A percentile compares a stretch with the other conserved stretches of the same genome.
phyloP scores from a whole-genome alignment of 495 filamentous ascomycete genomes.

The Neurospora hispaniola region DNA sequence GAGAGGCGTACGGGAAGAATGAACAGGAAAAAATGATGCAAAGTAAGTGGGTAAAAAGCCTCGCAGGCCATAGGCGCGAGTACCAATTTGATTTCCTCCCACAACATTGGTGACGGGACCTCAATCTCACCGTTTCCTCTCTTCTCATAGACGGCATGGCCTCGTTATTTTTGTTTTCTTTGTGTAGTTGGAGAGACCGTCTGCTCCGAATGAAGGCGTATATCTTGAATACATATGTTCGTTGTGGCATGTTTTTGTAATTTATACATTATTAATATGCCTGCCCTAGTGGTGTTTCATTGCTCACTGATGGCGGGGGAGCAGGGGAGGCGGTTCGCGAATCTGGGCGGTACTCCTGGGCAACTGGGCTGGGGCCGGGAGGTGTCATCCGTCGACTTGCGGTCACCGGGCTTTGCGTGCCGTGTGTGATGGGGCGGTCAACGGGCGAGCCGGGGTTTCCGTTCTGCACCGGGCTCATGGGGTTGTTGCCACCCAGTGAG shows the following conservation, averaged over 20 bases:
- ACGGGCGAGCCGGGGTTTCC: neutral
- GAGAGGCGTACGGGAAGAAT: slow-evolving; percentile 22
- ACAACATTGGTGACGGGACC: neutral
- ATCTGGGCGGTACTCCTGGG: slow-evolving; percentile 30
- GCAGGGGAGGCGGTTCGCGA: slow-evolving; percentile 5
- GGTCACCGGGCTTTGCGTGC: slow-evolving; percentile 24
- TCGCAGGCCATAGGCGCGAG: slow-evolving; percentile 4
- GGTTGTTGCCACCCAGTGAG: neutral
- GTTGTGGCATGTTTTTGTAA: neutral
- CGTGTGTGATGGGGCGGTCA: neutral
- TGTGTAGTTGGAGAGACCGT: neutral
- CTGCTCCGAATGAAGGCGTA: neutral
- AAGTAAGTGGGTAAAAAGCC: neutral
- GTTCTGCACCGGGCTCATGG: neutral
- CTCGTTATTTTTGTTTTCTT: neutral
- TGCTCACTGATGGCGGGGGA: slow-evolving; percentile 25
- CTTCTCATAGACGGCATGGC: slow-evolving; percentile 6
- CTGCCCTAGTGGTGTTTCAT: slow-evolving; percentile 40
- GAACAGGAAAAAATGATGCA: neutral
- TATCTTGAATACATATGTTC: neutral
- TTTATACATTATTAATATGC: slow-evolving; percentile 27
- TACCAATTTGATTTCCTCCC: neutral
- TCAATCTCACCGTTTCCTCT: neutral
- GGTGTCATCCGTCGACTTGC: slow-evolving; percentile 38
- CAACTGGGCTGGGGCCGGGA: slow-evolving; percentile 52